These are phyloP conservation scores for Wickerhamiella sorbophila DNA, from an alignment of 805 yeast species.

Conservation along the genomic window DNA sequence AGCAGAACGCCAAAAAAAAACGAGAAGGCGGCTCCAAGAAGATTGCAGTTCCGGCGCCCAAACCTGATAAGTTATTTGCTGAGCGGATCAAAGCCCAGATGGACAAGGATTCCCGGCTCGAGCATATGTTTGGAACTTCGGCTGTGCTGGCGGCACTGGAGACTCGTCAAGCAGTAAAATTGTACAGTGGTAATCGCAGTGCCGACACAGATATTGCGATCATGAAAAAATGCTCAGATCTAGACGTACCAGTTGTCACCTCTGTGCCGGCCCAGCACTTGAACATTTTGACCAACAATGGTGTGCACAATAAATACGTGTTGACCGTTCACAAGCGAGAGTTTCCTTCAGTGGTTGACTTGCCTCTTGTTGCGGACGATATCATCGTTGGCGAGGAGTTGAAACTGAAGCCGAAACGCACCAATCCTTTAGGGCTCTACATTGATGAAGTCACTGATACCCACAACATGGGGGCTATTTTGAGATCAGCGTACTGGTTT, in stretches of 20 bases:
- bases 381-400: conserved; percentile 14
- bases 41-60: not conserved
- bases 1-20: conserved; percentile 8
- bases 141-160: conserved; percentile 59
- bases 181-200: conserved; percentile 33
- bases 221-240: conserved; percentile 32
- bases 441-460: conserved; percentile 77
- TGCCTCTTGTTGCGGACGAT: conserved; percentile 13
- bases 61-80: conserved; percentile 11
- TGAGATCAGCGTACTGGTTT: conserved; percentile 63
- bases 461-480: conserved; percentile 72
- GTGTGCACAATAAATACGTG: conserved; percentile 71
- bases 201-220: conserved; percentile 30
- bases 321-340: conserved; percentile 46
- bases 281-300: conserved; percentile 46
- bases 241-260: conserved; percentile 28
- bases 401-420: not conserved
- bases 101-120: conserved; percentile 34
- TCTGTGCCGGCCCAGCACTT: conserved; percentile 37
- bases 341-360: conserved; percentile 20
- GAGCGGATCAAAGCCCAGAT: conserved; percentile 3
- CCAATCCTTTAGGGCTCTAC: conserved; percentile 56
- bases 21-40: not conserved
- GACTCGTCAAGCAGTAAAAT: conserved; percentile 38
- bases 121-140: conserved; percentile 63